Evolutionary conservation across 2,329 filamentous ascomycete species (phyloP), one percentile per base, ranked within the genome.

Genomic region (Blastomyces parvus): DNA sequence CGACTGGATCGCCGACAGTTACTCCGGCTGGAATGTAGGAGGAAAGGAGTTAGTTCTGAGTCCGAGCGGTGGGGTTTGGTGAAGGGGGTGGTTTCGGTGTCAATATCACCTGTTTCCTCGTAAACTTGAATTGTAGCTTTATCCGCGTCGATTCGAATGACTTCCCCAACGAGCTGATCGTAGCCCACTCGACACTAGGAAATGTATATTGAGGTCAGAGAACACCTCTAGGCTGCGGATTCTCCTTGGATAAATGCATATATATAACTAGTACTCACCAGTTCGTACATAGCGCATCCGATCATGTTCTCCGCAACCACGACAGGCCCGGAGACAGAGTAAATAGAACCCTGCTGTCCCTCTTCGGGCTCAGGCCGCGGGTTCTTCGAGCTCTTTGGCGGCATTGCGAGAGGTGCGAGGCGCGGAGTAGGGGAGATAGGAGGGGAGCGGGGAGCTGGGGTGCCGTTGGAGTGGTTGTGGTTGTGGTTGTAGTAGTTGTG

Each of bases 251-350:
- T n/a, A 25, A 25, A 50, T 13, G 17, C n/a, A 61, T 65, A 67
- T 60, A 62, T 7, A 14, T 25, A 58, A 7, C 36, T 19, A 53
- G 48, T 38, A 77, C 86, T 71, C 83, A 91, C 91, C 82, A 99
- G 84, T 82, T 99, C 94, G 86, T 97, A 97, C 94, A 99, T 99
- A 78, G 94, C 92, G 84, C 94, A 94, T 78, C 94, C 94, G 74
- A 93, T 91, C 92, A 99, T 96, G 79, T 97, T 88, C 82, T 97
- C 93, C 76, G 93, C 94, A 71, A 99, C 85, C 72, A 99, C 88
- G 82, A 99, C 94, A 74, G 94, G 94, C 70, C 86, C 87, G 68
- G 87, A 89, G 70, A 90, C 81, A 67, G 87, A 90, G 80, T 86
- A 90, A 79, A 90, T 84, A 66, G 81, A 79, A 71, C 86, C 87